Base-by-base conservation (phyloP, 768 basidiomycete species). In the Panaeolus cyanescens region DNA sequence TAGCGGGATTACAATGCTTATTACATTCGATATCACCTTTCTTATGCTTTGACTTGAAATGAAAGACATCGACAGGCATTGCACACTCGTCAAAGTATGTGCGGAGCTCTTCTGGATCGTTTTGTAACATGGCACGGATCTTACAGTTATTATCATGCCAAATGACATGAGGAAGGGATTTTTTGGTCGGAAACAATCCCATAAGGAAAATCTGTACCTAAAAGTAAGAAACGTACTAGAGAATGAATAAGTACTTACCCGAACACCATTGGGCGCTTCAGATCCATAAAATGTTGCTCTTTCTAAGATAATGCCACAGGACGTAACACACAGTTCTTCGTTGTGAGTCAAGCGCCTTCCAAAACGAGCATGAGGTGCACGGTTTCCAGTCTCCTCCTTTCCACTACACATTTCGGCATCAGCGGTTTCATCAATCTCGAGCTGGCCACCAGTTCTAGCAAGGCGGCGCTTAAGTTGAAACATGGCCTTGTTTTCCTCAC, bases 21-120 rank as follows among this genome's bases (percentile, higher is more conserved):
- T 63, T 54, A 32, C 76, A 78, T 20, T 67, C 59, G 0, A 33
- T 31, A 39, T 77, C 74, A 0, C 60, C 22, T 13, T 66, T 65
- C 42, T 70, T 72, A 55, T 77, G 75, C 56, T 77, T 78, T 55
- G 56, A 65, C 45, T 74, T 72, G 62, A 74, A 74, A 57, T 78
- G 75, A 36, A 75, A 78, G 3, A 77, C 73, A 61, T 78, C 73
- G 3, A 78, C 75, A 8, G 73, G 66, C 7, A 77, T 68, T 0
- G 62, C 67, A 54, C 62, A 58, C 28, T 59, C 4, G 1, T 66
- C 59, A 36, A 75, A 75, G 55, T 65, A 69, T 30, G 32, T 15
- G 8, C 32, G 22, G 19, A 55, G 10, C 31, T 37, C 25, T 3
- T 60, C 54, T 22, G 22, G 32, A 40, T 64, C 65, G 5, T 60